Evolutionary conservation across 345 rosid species (phyloP).

Genomic region (Draba incana): DNA sequence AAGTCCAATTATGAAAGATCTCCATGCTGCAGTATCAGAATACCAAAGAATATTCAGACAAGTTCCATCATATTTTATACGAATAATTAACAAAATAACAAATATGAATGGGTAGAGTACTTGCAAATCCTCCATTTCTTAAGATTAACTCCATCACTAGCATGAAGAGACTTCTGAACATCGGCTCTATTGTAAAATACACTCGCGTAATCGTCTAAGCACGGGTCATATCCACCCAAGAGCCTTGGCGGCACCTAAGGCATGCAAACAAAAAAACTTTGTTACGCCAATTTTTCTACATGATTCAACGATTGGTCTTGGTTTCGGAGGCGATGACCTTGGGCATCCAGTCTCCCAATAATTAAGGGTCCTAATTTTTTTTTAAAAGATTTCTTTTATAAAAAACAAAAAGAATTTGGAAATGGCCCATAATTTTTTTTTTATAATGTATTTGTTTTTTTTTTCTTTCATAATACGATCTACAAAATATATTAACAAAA

Average conservation of each 20-base stretch:
- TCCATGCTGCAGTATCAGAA: conserved; percentile 47
- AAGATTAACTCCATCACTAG: conserved; percentile 59
- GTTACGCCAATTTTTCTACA: neutral
- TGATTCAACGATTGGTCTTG: too few relatives aligned
- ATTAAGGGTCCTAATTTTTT: too few relatives aligned
- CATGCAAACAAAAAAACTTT: neutral
- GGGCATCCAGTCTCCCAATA: too few relatives aligned
- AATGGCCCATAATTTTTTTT: too few relatives aligned
- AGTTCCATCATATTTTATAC: conserved; percentile 6
- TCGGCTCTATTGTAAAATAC: conserved; percentile 82
- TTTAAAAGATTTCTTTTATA: too few relatives aligned
- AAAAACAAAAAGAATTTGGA: too few relatives aligned
- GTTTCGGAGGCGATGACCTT: too few relatives aligned
- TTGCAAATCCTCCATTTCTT: conserved; percentile 96
- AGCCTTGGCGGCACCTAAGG: conserved; percentile 67
- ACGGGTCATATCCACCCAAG: conserved; percentile 91
- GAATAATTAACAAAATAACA: neutral
- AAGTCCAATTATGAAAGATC: conserved; percentile 60
- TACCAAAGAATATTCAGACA: conserved; percentile 14
- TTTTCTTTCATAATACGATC: too few relatives aligned
- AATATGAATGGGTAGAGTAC: conserved; percentile 43
- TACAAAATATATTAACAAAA: too few relatives aligned
- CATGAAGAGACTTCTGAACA: conserved; percentile 90
- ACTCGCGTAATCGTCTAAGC: conserved; percentile 77
- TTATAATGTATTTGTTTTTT: too few relatives aligned